These are phyloP conservation scores for Colletotrichum neosansevieriae DNA, from an alignment of 2,329 filamentous ascomycete species.

Conservation along the genomic window DNA sequence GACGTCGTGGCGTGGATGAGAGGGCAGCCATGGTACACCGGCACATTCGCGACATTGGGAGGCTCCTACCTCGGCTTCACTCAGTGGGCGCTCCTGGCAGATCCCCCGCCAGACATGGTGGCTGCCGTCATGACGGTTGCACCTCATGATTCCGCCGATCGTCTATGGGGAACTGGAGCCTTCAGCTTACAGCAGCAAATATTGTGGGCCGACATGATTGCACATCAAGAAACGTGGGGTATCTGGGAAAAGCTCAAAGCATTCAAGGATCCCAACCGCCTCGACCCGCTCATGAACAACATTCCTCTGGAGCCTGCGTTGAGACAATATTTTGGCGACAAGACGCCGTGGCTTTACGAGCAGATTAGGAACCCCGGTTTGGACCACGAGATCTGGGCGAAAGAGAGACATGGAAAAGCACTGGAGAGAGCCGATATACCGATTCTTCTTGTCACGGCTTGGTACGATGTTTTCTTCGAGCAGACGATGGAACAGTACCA, in stretches of 20 bases:
- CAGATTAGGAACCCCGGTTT: conserved; percentile 31
- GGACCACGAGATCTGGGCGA: conserved; percentile 32
- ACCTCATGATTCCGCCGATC: conserved; percentile 36
- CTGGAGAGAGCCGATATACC: conserved; percentile 40
- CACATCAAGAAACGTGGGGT: conserved; percentile 15
- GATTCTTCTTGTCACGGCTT: conserved; percentile 39
- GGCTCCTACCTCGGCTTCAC: conserved; percentile 41
- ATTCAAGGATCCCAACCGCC: background rate
- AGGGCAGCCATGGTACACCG: conserved; percentile 43
- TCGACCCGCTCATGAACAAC: conserved; percentile 13
- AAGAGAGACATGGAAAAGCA: conserved; percentile 20
- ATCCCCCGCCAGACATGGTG: conserved; percentile 42
- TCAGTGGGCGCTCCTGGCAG: conserved; percentile 42
- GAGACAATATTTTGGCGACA: conserved; percentile 29
- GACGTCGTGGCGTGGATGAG: conserved; percentile 43
- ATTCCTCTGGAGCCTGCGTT: conserved; percentile 31
- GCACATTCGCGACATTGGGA: conserved; percentile 42
- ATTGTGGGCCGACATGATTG: conserved; percentile 33
- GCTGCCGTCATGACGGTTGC: conserved; percentile 35
- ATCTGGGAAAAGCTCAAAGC: background rate
- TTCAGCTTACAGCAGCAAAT: conserved; percentile 30
- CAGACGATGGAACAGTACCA: conserved; percentile 41
- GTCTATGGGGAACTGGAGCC: conserved; percentile 37
- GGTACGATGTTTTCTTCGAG: conserved; percentile 41
- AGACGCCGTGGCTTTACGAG: conserved; percentile 23